Conservation (phyloP, 345 rosid genomes). For the Angophora floribunda region DNA sequence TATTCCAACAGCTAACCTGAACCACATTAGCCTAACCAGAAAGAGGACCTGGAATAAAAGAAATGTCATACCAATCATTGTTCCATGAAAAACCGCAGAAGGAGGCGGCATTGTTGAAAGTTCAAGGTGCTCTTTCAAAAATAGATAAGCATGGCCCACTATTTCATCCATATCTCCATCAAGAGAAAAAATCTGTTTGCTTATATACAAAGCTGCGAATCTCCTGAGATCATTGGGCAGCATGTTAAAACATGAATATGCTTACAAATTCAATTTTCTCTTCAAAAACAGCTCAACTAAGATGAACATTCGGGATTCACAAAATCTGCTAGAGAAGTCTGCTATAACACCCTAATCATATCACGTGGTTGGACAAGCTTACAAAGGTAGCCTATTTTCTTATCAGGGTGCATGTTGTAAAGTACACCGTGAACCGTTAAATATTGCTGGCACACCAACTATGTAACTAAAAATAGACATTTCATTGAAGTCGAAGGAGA, state of each 20-base stretch:
- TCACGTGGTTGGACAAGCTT: background rate
- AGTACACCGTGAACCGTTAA: background rate
- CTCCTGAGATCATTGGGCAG: constrained; percentile 43
- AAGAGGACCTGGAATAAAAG: background rate
- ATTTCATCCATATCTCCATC: constrained; percentile 63
- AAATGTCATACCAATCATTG: constrained; percentile 56
- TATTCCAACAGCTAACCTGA: background rate
- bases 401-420: background rate
- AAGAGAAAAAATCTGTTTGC: constrained; percentile 43
- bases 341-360: background rate
- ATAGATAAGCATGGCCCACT: constrained; percentile 74
- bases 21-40: background rate
- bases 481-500: background rate
- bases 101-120: constrained; percentile 48
- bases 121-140: constrained; percentile 83
- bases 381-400: background rate
- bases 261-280: background rate
- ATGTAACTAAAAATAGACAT: background rate
- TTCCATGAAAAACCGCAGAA: constrained; percentile 73
- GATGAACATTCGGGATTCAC: background rate
- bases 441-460: background rate
- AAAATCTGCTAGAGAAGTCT: background rate
- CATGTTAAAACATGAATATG: background rate
- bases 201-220: constrained; percentile 56
- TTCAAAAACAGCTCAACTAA: background rate